Evolutionary conservation across 306 rosid genomes (phyloP).

Genomic region (Prunus kanzakura): DNA sequence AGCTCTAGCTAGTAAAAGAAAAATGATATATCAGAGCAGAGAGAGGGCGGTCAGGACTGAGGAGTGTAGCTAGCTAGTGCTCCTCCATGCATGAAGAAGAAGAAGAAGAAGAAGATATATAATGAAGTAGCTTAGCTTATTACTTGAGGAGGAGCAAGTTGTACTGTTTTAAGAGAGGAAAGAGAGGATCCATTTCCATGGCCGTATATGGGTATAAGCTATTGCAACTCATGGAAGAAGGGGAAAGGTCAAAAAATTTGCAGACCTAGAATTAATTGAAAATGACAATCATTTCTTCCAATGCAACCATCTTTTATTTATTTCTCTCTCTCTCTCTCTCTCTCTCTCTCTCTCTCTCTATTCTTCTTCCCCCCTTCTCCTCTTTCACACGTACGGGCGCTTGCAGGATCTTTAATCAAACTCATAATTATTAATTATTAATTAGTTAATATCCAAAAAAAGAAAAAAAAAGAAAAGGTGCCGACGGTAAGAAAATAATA

Average conservation of each 20-base stretch:
- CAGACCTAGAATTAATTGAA: constrained; percentile 18
- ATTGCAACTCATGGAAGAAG: constrained; percentile 28
- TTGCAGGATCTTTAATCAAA: constrained; percentile 6
- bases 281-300: constrained; percentile 25
- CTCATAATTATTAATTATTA: neutral
- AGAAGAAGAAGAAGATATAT: neutral
- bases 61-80: neutral
- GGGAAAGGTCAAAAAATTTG: constrained; percentile 40
- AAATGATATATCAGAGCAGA: neutral
- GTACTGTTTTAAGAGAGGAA: neutral
- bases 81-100: constrained; percentile 42
- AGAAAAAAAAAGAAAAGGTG: neutral
- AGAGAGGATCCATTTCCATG: constrained; percentile 29
- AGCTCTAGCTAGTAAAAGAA: neutral
- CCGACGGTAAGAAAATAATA: neutral
- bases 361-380: constrained; percentile 8
- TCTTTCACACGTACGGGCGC: constrained; percentile 21
- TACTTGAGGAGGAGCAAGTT: neutral
- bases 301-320: neutral
- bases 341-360: too few species aligned
- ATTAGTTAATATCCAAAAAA: neutral
- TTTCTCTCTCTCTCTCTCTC: neutral
- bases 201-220: neutral
- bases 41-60: too few species aligned
- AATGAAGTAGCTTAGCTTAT: neutral